Base-by-base conservation (phyloP, 805 yeast species). In the Candida michaelii region DNA sequence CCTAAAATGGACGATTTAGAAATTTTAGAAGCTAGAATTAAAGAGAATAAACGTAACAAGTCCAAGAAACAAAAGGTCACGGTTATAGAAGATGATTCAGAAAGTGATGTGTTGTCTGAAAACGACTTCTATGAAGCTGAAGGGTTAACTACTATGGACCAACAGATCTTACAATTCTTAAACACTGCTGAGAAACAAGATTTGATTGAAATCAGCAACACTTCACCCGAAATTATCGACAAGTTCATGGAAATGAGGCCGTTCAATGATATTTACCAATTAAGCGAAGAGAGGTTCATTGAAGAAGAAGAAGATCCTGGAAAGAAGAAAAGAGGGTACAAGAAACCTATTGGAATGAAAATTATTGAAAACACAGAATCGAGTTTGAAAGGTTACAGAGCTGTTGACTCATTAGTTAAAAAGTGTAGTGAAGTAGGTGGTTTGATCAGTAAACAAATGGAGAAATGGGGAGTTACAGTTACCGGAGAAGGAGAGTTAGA, bases 391-490 rank as follows among this genome's bases (percentile, higher is more conserved):
- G 98, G 98, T 4, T 93, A 93, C 60, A 83, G 82, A 47, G 98
- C 99, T 0, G 96, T 93, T 33, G 98, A 91, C 53, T 84, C 95
- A n/a, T 70, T 93, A 50, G 88, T 93, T 47, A 80, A 80, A 45
- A 78, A 81, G 51, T 93, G 99, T 67, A 80, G 89, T 8, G 76
- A 78, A 13, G 83, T 85, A 50, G 96, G 97, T 43, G 69, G 74
- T 12, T 60, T 71, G 6, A 89, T 93, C 44, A 73, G 89, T 4
- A 60, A 66, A 10, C 93, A 87, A 48, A 87, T 93, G 65, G 71
- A 70, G 37, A 74, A 77, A 46, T 91, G 99, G 99, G 97, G 97
- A 25, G 88, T 89, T n/a, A 74, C 78, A 36, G 74, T 83, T 7
- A 77, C 81, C 27, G 88, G 86, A 12, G 68, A 64, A 46, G 89